phyloP scores from a whole-genome alignment of 2,329 filamentous ascomycete species.

The Trichoderma semiorbis region DNA sequence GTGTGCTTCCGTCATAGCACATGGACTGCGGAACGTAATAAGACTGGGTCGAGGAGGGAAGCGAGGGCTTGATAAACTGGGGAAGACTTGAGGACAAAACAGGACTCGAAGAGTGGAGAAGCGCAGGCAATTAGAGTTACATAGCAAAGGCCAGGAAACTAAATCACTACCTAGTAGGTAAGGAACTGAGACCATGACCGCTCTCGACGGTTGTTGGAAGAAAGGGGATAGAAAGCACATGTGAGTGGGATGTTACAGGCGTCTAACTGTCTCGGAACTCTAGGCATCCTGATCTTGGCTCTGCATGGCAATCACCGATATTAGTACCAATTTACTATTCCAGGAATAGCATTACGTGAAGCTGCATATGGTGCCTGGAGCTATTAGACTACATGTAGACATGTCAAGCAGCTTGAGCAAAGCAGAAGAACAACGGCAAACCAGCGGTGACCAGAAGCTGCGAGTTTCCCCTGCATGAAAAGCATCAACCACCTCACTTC shows the following conservation, averaged over 20 bases:
- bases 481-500: neutral
- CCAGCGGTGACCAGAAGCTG: neutral
- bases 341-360: neutral
- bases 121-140: neutral
- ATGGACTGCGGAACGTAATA: neutral
- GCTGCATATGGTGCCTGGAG: neutral
- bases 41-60: neutral
- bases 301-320: neutral
- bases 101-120: neutral
- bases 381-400: neutral
- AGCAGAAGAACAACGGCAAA: too few species aligned
- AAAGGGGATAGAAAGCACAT: neutral
- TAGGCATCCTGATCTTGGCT: neutral
- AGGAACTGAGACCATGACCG: neutral
- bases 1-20: slow-evolving; percentile 1
- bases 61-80: slow-evolving; percentile 7
- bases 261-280: neutral
- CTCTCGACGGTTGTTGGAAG: neutral
- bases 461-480: neutral
- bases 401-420: neutral
- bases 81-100: neutral
- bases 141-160: neutral
- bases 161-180: too few species aligned
- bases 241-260: neutral
- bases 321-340: neutral